Evolutionary conservation across 345 rosid species (phyloP).

Genomic region (Laguncularia racemosa): DNA sequence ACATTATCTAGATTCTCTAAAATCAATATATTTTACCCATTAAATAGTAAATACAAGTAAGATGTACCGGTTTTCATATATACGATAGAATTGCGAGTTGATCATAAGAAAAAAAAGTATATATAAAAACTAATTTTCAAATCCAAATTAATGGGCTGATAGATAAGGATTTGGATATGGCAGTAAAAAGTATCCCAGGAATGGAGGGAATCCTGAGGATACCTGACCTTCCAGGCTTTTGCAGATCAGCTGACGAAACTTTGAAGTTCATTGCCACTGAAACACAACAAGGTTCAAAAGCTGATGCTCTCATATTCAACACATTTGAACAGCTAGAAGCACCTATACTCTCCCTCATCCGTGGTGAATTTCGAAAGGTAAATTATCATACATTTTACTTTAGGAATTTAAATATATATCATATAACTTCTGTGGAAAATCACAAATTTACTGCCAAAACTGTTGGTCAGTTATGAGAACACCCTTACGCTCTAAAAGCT

Average conservation of each 20-base stretch:
- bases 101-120: too few species aligned
- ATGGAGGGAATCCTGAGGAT: conserved; percentile 25
- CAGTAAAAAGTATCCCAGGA: conserved; percentile 11
- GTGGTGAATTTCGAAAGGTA: not conserved
- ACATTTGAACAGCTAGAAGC: conserved; percentile 34
- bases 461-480: too few species aligned
- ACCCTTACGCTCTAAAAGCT: too few species aligned
- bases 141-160: not conserved
- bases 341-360: conserved; percentile 12
- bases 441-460: too few species aligned
- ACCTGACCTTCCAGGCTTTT: conserved; percentile 33
- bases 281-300: conserved; percentile 7
- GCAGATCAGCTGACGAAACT: conserved; percentile 10
- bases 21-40: too few species aligned
- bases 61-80: too few species aligned
- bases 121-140: too few species aligned
- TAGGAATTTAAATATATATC: too few species aligned
- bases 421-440: too few species aligned
- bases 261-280: not conserved
- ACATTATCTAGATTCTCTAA: too few species aligned
- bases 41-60: too few species aligned
- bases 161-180: conserved; percentile 14
- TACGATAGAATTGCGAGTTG: too few species aligned
- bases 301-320: conserved; percentile 30
- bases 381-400: conserved; percentile 1